Evolutionary conservation across 1,284 basidiomycete species (phyloP), one percentile per base, ranked within the genome.

Genomic region (Papiliotrema fonsecae): DNA sequence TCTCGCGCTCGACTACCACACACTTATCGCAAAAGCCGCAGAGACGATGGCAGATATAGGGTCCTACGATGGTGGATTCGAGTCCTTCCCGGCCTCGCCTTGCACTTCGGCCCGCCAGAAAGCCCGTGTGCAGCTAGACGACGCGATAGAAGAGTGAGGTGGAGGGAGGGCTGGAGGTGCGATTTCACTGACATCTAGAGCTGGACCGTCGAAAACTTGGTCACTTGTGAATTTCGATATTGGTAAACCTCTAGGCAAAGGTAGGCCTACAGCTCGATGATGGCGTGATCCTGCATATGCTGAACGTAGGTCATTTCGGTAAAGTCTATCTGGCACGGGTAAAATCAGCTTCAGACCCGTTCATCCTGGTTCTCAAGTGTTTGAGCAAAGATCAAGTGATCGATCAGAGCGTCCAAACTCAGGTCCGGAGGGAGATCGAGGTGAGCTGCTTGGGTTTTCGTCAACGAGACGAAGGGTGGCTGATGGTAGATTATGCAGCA

Each of bases 251-350:
- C 80, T 98, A 0, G 94, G 94, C 25, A 97, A 97, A 71, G 94
- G 94, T 59, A 91, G 90, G 76, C 45, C 18, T 2, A 7, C n/a
- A 24, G 27, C n/a, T 19, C 35, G 4, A n/a, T 22, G 37, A 45
- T 16, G 25, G 25, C 13, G 22, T 27, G 27, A 10, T 1, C 3
- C n/a, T 3, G 21, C 22, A 32, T 16, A 35, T 21, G 30, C 35
- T 6, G 13, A 16, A 19, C 16, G 5, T 38, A 65, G 68, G 68
- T 21, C 59, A 64, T 37, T 97, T 97, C 60, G 94, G 94, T 0
- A 87, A 88, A 1, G 94, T 98, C 27, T 97, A 97, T 78, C 92
- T 97, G 83, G 91, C 94, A 31, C 84, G 93, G 43, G 94, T 92
- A 3, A 90, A 88, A 65, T 68, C 77, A 49, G 80, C 83, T 53